Evolutionary conservation across 345 rosid species (phyloP).

Genomic region (Conringia planisiliqua): DNA sequence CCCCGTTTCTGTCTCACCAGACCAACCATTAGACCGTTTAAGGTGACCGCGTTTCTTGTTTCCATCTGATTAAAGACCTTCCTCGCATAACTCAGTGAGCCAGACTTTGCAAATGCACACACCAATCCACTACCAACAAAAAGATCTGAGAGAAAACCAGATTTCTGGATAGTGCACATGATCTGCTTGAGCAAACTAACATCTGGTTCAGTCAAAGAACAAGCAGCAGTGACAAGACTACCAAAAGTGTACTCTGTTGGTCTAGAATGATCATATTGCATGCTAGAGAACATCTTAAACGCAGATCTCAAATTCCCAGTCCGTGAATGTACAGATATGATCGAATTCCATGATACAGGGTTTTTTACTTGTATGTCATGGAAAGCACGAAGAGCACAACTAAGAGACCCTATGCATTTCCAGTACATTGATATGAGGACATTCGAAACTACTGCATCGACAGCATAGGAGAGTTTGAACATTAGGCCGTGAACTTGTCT

Average conservation of each 20-base stretch:
- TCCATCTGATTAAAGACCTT: slow-evolving; percentile 62
- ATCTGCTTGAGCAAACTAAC: slow-evolving; percentile 66
- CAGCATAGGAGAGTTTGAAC: slow-evolving; percentile 49
- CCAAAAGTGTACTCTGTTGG: slow-evolving; percentile 92
- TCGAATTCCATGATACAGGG: slow-evolving; percentile 70
- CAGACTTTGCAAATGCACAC: slow-evolving; percentile 69
- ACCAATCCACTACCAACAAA: slow-evolving; percentile 89
- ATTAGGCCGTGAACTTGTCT: slow-evolving; percentile 72
- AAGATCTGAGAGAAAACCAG: slow-evolving; percentile 65
- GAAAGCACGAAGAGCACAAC: slow-evolving; percentile 54
- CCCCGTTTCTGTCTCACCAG: slow-evolving; percentile 60
- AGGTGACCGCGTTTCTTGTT: slow-evolving; percentile 58
- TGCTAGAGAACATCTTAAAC: slow-evolving; percentile 56
- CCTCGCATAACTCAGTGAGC: slow-evolving; percentile 51
- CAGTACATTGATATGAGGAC: slow-evolving; percentile 81
- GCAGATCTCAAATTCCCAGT: slow-evolving; percentile 49
- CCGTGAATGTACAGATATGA: slow-evolving; percentile 69
- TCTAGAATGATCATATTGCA: slow-evolving; percentile 50
- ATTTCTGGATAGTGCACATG: slow-evolving; percentile 55
- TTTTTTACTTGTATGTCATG: slow-evolving; percentile 55
- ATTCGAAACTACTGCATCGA: slow-evolving; percentile 57
- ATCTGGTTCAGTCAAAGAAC: slow-evolving; percentile 48
- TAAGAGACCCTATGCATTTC: slow-evolving; percentile 38
- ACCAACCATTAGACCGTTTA: slow-evolving; percentile 91
- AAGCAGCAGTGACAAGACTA: slow-evolving; percentile 68